phyloP scores from a whole-genome alignment of 495 filamentous ascomycete genomes.

The Immersiella caudata region DNA sequence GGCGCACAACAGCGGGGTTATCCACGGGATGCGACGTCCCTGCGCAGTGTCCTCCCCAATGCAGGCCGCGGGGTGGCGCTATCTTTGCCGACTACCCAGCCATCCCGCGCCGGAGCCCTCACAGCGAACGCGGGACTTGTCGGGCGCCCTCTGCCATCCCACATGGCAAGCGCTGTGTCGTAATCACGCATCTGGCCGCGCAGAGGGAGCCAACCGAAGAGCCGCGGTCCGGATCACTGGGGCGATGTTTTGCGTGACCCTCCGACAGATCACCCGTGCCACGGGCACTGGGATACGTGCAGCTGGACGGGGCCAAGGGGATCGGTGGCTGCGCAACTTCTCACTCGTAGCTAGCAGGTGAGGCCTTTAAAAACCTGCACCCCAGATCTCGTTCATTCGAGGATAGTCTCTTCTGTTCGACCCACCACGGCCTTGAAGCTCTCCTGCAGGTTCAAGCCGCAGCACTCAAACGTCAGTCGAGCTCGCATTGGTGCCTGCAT shows the following conservation, averaged over 20 bases:
- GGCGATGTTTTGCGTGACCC: background rate
- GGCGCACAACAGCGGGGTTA: background rate
- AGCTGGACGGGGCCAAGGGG: background rate
- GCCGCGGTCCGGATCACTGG: background rate
- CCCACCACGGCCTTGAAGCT: background rate
- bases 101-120: background rate
- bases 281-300: background rate
- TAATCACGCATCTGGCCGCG: background rate
- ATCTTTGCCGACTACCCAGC: background rate
- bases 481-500: conserved; percentile 6
- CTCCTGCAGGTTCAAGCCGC: background rate
- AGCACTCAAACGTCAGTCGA: background rate
- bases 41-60: background rate
- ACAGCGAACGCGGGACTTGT: background rate
- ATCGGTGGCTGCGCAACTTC: background rate
- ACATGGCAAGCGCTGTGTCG: background rate
- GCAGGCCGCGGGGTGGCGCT: background rate
- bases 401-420: background rate
- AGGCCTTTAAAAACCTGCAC: conserved; percentile 7
- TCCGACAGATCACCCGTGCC: background rate
- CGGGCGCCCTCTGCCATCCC: background rate
- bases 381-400: conserved; percentile 8
- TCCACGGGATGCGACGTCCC: background rate
- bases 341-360: background rate
- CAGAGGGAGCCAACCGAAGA: background rate